phyloP scores from a whole-genome alignment of 176 grass and related monocot species.

The Ensete ventricosum region DNA sequence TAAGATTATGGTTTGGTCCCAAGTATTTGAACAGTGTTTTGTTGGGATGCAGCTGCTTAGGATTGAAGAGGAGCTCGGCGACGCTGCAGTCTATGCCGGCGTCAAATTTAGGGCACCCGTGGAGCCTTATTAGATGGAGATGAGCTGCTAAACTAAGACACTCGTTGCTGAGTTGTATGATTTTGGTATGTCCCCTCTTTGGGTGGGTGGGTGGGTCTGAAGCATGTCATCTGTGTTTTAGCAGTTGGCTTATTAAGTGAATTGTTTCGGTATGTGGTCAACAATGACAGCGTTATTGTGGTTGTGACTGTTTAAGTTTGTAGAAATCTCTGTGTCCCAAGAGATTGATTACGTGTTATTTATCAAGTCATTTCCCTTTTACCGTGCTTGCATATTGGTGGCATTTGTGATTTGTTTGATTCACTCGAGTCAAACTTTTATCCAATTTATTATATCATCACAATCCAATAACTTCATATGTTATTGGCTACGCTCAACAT shows the following conservation, averaged over 20 bases:
- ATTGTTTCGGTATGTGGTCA: not conserved
- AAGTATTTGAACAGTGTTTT: not conserved
- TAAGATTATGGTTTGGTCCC: not conserved
- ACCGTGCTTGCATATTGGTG: no score
- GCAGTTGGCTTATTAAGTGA: not conserved
- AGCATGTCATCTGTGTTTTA: not conserved
- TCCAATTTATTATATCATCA: no score
- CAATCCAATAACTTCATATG: no score
- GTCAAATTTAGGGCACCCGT: constrained; percentile 82
- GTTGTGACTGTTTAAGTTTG: not conserved
- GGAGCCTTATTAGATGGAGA: constrained; percentile 48
- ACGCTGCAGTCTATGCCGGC: constrained; percentile 56
- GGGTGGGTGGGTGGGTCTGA: no score
- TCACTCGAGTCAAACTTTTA: no score
- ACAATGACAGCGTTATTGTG: not conserved
- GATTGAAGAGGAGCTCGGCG: constrained; percentile 92
- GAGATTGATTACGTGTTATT: no score
- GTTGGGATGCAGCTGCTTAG: constrained; percentile 59
- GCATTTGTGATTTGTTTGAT: no score
- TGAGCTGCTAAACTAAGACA: not conserved
- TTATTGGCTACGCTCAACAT: no score
- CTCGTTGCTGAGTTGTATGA: no score
- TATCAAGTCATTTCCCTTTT: no score
- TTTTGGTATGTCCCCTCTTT: not conserved
- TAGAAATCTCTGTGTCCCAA: no score